These are phyloP conservation scores for Yamadazyma atlantica DNA, from an alignment of 1,139 yeast genomes.

Conservation along the genomic window DNA sequence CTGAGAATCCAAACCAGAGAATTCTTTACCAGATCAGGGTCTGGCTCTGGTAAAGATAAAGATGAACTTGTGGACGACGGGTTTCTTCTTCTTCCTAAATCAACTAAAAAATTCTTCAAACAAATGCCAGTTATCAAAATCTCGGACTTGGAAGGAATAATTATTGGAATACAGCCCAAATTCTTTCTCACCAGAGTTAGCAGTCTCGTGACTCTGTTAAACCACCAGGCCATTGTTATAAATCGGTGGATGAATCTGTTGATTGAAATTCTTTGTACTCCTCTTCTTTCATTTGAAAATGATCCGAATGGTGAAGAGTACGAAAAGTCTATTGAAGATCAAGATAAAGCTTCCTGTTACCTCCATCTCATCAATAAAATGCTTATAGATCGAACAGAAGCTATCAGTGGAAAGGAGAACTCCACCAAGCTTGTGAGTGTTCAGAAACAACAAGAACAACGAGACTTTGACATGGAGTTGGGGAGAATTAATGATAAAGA, in stretches of 20 bases:
- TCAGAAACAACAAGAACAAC: constrained; percentile 24
- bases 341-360: constrained; percentile 65
- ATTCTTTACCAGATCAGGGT: constrained; percentile 12
- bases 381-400: constrained; percentile 53
- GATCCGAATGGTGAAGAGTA: constrained; percentile 79
- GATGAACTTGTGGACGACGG: constrained; percentile 31
- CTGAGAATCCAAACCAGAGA: constrained; percentile 28
- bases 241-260: constrained; percentile 56
- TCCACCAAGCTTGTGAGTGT: constrained; percentile 22
- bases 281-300: constrained; percentile 43
- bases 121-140: constrained; percentile 28
- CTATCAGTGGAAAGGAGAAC: constrained; percentile 26
- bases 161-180: constrained; percentile 22
- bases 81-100: constrained; percentile 29
- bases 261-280: constrained; percentile 43
- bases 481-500: constrained; percentile 27
- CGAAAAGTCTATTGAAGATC: constrained; percentile 67
- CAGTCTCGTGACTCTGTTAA: constrained; percentile 38
- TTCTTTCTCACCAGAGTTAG: constrained; percentile 20
- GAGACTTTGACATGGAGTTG: constrained; percentile 25
- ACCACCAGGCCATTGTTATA: constrained; percentile 56
- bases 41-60: constrained; percentile 9
- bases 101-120: constrained; percentile 34
- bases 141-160: constrained; percentile 15
- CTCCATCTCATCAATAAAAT: constrained; percentile 60